phyloP scores from a whole-genome alignment of 2,329 filamentous ascomycete species.

The Aureobasidium pullulans region DNA sequence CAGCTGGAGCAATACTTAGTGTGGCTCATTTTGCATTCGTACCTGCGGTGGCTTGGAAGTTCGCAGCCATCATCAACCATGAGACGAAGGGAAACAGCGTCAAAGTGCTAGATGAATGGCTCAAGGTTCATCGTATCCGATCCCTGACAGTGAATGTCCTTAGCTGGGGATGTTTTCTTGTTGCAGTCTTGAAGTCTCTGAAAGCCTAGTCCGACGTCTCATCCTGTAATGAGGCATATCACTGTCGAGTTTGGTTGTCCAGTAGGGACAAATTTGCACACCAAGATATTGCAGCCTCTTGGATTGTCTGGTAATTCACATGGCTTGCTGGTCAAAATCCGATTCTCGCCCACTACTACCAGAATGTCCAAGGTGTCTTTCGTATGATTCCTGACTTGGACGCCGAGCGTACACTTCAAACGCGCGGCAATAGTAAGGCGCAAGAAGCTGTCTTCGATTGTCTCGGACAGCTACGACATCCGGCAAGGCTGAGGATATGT shows the following conservation, averaged over 20 bases:
- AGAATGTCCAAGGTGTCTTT: not conserved
- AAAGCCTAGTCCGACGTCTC: too few species aligned
- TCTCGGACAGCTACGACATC: not conserved
- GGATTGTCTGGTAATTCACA: too few species aligned
- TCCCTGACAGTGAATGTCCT: not conserved
- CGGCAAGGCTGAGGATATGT: not conserved
- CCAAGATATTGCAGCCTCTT: too few species aligned
- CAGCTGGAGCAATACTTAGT: not conserved
- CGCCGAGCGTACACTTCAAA: not conserved
- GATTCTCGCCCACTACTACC: not conserved
- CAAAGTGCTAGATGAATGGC: not conserved
- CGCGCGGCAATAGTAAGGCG: not conserved
- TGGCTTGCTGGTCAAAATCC: too few species aligned
- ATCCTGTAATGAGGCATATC: too few species aligned
- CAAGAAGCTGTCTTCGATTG: not conserved
- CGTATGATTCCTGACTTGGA: not conserved
- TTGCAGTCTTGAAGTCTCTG: not conserved
- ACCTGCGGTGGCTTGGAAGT: conserved; percentile 1
- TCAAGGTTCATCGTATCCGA: not conserved
- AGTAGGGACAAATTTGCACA: too few species aligned
- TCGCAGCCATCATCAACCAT: not conserved
- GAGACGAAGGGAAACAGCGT: not conserved
- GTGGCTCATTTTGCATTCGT: conserved; percentile 3
- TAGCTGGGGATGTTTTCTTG: not conserved
- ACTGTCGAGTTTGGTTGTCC: too few species aligned